Conservation (phyloP, 306 rosid genomes). For the Dalbergia cultrata region DNA sequence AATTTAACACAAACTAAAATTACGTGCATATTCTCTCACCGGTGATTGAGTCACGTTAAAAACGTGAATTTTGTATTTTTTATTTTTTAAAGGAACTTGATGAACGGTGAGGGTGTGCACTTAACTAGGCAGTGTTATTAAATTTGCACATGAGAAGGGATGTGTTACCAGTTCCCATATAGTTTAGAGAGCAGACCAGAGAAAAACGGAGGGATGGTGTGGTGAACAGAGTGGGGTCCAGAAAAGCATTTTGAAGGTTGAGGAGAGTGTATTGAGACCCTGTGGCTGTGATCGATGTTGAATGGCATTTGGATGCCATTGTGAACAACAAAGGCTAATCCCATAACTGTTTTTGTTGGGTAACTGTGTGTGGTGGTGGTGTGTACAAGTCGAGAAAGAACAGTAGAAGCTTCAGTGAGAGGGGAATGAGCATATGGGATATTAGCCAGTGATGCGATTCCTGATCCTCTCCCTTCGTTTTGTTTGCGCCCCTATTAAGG, state of each 20-base stretch:
- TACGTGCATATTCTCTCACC: too few relatives aligned
- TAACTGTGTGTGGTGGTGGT: not conserved
- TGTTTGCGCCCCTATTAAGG: too few relatives aligned
- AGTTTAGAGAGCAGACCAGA: constrained; percentile 50
- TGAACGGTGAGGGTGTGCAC: not conserved
- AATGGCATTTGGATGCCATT: constrained; percentile 55
- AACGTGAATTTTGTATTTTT: too few relatives aligned
- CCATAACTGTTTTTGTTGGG: constrained; percentile 48
- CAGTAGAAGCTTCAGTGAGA: too few relatives aligned
- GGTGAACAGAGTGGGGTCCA: constrained; percentile 38
- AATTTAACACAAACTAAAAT: too few relatives aligned
- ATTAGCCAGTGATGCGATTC: too few relatives aligned
- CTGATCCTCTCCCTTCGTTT: too few relatives aligned
- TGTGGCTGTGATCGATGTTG: constrained; percentile 33
- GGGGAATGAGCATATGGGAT: not conserved
- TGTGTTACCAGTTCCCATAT: too few relatives aligned
- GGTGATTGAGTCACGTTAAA: too few relatives aligned
- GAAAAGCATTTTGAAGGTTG: constrained; percentile 50
- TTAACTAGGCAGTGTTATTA: not conserved
- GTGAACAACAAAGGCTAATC: constrained; percentile 71
- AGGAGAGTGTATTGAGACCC: constrained; percentile 45
- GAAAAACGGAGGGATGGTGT: constrained; percentile 45
- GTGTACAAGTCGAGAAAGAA: too few relatives aligned
- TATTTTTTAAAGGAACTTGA: not conserved
- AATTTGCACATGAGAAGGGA: too few relatives aligned